phyloP scores from a whole-genome alignment of 805 yeast genomes.

The Candida coleopterorum region DNA sequence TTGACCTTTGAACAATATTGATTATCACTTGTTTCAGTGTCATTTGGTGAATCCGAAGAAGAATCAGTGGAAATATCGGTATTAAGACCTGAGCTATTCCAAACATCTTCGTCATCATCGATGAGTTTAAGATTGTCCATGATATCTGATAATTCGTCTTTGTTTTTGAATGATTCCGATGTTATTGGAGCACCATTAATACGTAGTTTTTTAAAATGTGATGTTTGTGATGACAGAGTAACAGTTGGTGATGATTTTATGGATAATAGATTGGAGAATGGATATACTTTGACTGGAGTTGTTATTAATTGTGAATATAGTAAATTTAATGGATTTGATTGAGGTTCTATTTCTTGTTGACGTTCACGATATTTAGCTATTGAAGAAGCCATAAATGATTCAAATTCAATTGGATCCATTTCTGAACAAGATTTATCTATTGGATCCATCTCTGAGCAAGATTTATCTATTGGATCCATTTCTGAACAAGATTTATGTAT shows the following conservation, averaged over 20 bases:
- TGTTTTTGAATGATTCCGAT: conserved; percentile 13
- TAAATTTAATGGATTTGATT: conserved; percentile 21
- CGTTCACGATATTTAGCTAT: conserved; percentile 29
- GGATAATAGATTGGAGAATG: conserved; percentile 14
- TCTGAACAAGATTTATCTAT: neutral
- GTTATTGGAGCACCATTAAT: conserved; percentile 36
- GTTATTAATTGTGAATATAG: conserved; percentile 21
- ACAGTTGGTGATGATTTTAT: conserved; percentile 36
- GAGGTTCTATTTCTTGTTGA: conserved; percentile 12
- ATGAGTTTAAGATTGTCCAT: conserved; percentile 12
- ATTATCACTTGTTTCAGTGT: conserved; percentile 12
- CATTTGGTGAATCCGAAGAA: conserved; percentile 13
- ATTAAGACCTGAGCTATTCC: conserved; percentile 23
- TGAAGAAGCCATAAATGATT: conserved; percentile 26
- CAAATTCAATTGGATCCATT: conserved; percentile 25
- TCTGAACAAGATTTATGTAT: neutral
- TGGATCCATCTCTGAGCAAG: too few species aligned
- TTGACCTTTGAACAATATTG: conserved; percentile 14
- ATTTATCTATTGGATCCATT: neutral
- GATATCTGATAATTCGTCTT: conserved; percentile 7
- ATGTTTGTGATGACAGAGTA: conserved; percentile 27
- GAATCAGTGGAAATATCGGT: conserved; percentile 13
- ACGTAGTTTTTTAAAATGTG: conserved; percentile 39
- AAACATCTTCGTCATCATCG: conserved; percentile 16
- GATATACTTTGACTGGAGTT: conserved; percentile 11